Percentiles rank a stretch among this genome's conserved stretches.
These are phyloP conservation scores for Collariella sp. DNA, from an alignment of 495 filamentous ascomycete species.

Conservation along the genomic window DNA sequence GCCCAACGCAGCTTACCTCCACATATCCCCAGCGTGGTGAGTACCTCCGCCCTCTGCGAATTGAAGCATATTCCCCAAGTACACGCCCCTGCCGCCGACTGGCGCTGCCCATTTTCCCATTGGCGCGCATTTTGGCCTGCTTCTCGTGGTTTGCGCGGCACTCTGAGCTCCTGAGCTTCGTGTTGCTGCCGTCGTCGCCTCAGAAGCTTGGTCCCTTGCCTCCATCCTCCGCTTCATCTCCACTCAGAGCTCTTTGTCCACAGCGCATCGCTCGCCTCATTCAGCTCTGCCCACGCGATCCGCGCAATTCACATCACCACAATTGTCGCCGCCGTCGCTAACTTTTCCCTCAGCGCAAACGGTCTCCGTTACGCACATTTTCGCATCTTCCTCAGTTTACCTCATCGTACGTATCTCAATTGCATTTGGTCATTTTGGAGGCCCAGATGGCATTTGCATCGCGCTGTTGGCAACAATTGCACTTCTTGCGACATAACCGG, in stretches of 20 bases:
- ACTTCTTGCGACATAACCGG: conserved; percentile 24
- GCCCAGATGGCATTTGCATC: conserved; percentile 28
- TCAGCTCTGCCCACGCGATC: conserved; percentile 5
- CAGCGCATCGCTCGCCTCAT: neutral
- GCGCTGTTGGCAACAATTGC: conserved; percentile 24
- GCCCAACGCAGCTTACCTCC: conserved; percentile 17
- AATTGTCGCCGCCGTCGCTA: neutral
- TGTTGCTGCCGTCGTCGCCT: conserved; percentile 7
- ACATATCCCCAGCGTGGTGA: conserved; percentile 17
- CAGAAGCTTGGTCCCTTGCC: neutral
- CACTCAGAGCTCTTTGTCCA: conserved; percentile 1
- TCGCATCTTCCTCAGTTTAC: neutral
- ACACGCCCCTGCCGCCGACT: conserved; percentile 12
- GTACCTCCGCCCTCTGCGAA: conserved; percentile 20
- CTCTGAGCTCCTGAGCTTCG: neutral
- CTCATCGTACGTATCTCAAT: conserved; percentile 27
- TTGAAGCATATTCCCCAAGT: conserved; percentile 18
- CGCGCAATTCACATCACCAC: conserved; percentile 7
- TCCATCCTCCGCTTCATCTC: neutral
- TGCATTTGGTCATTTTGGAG: conserved; percentile 18
- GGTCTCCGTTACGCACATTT: conserved; percentile 15
- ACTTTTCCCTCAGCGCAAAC: neutral
- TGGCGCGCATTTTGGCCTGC: neutral
- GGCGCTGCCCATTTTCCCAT: conserved; percentile 3
- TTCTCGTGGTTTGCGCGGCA: neutral